Conservation (phyloP, 139 green algal genomes). For the Asterochloris erici region DNA sequence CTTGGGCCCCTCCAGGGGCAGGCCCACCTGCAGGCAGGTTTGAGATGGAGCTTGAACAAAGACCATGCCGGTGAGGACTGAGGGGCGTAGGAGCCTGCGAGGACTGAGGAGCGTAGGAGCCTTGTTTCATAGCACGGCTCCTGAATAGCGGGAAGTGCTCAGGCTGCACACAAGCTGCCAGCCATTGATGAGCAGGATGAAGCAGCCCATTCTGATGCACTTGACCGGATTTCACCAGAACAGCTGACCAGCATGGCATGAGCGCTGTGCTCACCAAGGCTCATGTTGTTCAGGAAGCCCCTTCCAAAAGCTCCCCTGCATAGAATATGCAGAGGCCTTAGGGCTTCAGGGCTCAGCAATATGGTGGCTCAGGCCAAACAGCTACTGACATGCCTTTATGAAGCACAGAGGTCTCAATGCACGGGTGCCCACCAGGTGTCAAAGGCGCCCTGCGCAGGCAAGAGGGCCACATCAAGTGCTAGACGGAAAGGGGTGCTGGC, state of each 20-base stretch:
- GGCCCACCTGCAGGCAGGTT: conserved; percentile 5
- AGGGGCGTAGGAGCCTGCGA: no score
- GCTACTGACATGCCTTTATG: neutral
- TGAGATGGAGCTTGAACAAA: conserved; percentile 4
- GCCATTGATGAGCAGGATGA: no score
- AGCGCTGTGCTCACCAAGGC: neutral
- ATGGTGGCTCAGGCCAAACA: neutral
- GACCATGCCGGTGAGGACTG: no score
- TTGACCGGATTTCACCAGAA: neutral
- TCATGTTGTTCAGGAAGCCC: conserved; percentile 14
- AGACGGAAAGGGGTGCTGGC: no score
- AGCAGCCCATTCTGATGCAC: no score
- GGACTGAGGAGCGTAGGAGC: no score
- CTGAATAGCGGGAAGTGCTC: no score
- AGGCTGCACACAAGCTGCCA: no score
- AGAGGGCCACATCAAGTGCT: no score
- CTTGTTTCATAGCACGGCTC: no score
- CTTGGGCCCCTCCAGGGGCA: conserved; percentile 20
- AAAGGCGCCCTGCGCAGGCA: conserved; percentile 19
- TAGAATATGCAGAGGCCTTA: neutral
- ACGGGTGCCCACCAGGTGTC: conserved; percentile 37
- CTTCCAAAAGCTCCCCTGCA: neutral
- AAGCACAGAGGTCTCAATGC: neutral
- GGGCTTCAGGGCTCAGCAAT: neutral
- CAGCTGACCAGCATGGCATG: neutral